Conservation (phyloP, 768 basidiomycete species). For the Suillus decipiens region DNA sequence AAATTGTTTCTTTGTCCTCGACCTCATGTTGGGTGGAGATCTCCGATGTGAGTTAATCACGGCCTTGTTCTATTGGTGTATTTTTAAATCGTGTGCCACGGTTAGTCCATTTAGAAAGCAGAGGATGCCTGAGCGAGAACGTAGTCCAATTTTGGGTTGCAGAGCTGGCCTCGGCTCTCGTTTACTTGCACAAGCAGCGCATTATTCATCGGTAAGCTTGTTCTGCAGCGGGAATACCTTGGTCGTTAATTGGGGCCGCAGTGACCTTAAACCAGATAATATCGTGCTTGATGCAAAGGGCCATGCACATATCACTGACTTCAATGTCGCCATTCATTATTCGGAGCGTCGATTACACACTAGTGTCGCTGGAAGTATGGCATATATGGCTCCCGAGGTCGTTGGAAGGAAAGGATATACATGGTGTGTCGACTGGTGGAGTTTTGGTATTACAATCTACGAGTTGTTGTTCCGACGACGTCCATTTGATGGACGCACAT, state of each 20-base stretch:
- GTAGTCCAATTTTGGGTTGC: constrained; percentile 86
- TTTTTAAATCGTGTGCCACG: constrained; percentile 5
- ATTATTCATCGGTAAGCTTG: constrained; percentile 88
- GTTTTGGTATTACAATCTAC: constrained; percentile 85
- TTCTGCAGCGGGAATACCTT: neutral
- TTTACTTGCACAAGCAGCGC: constrained; percentile 87
- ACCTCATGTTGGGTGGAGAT: constrained; percentile 96
- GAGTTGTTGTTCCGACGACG: constrained; percentile 83
- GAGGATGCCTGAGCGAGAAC: constrained; percentile 63
- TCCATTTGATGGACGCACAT: constrained; percentile 89
- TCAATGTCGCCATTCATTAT: constrained; percentile 98
- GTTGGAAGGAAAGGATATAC: constrained; percentile 89
- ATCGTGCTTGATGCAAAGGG: constrained; percentile 91
- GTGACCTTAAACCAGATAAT: constrained; percentile 97
- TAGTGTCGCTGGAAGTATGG: constrained; percentile 97
- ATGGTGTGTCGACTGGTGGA: constrained; percentile 96
- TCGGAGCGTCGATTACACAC: constrained; percentile 87
- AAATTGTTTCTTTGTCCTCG: constrained; percentile 97
- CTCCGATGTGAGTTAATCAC: constrained; percentile 70
- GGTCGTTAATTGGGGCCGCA: constrained; percentile 32
- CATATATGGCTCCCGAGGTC: constrained; percentile 99
- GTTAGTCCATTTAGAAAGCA: constrained; percentile 83
- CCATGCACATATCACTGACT: constrained; percentile 96
- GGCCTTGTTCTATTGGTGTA: constrained; percentile 1
- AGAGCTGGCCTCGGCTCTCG: constrained; percentile 81